Evolutionary conservation across 352 stramenopile species (phyloP).

Genomic region (Plasmopara halstedii): DNA sequence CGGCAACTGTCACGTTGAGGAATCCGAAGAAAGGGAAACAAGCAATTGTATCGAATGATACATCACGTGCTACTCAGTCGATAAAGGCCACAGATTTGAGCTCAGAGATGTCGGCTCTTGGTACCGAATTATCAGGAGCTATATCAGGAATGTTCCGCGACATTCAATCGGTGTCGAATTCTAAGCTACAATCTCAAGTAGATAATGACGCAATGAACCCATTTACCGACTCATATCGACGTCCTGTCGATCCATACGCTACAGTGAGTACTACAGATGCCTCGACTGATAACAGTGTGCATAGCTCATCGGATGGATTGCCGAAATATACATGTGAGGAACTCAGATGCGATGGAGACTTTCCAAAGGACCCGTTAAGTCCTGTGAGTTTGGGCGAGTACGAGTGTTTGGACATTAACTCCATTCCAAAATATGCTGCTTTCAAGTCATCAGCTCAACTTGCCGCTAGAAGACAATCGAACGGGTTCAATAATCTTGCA

Average conservation of each 20-base stretch:
- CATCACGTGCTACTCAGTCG: conserved; percentile 1
- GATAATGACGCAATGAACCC: conserved; percentile 70
- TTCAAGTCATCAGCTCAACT: conserved; percentile 48
- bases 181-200: neutral
- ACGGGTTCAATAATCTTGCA: conserved; percentile 12
- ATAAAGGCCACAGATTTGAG: conserved; percentile 19
- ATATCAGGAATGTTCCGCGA: conserved; percentile 26
- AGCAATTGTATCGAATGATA: neutral
- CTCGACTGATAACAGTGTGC: conserved; percentile 13
- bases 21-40: conserved; percentile 46
- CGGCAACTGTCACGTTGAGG: conserved; percentile 54
- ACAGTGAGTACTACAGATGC: conserved; percentile 10
- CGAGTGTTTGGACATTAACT: conserved; percentile 64
- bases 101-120: conserved; percentile 22
- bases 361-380: conserved; percentile 26
- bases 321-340: neutral
- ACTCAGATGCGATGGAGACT: conserved; percentile 15
- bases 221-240: conserved; percentile 46
- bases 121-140: conserved; percentile 19
- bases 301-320: conserved; percentile 14
- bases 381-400: conserved; percentile 57
- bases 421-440: conserved; percentile 64
- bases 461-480: conserved; percentile 8
- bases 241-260: conserved; percentile 23
- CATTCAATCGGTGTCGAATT: too few relatives aligned